Evolutionary conservation across 2,329 filamentous ascomycete genomes (phyloP).

Genomic region (Aureobasidium subglaciale): DNA sequence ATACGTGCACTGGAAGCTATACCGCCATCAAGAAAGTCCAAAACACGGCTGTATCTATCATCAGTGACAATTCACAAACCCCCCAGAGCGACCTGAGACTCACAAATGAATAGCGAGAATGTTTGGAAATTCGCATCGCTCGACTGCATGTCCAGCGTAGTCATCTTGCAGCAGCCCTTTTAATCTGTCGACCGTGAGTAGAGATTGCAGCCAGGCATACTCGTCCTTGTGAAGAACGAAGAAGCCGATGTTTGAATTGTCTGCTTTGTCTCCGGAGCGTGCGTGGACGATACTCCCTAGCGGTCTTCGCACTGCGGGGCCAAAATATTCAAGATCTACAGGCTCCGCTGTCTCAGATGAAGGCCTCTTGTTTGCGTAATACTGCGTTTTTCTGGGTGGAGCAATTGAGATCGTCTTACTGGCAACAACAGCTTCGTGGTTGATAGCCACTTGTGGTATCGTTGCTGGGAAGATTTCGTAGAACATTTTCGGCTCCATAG

Average conservation of each 20-base stretch:
- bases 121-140: slow-evolving; percentile 33
- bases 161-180: slow-evolving; percentile 27
- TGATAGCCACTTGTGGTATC: slow-evolving; percentile 24
- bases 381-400: slow-evolving; percentile 9
- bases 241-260: slow-evolving; percentile 30
- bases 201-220: slow-evolving; percentile 27
- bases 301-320: slow-evolving; percentile 30
- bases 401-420: background rate
- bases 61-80: background rate
- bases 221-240: slow-evolving; percentile 35
- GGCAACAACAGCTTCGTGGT: slow-evolving; percentile 20
- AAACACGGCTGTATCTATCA: background rate
- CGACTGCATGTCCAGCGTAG: slow-evolving; percentile 29
- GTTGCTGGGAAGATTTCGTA: slow-evolving; percentile 20
- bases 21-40: slow-evolving; percentile 16
- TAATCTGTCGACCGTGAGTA: slow-evolving; percentile 24
- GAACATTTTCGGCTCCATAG: slow-evolving; percentile 20
- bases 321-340: slow-evolving; percentile 27
- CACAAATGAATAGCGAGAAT: slow-evolving; percentile 35
- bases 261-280: slow-evolving; percentile 29
- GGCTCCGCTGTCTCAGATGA: slow-evolving; percentile 28
- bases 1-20: slow-evolving; percentile 14
- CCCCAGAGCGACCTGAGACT: background rate
- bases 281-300: slow-evolving; percentile 33
- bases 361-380: slow-evolving; percentile 15